Conservation (phyloP, 2,329 filamentous ascomycete genomes). For the Colletotrichum brevisporum region DNA sequence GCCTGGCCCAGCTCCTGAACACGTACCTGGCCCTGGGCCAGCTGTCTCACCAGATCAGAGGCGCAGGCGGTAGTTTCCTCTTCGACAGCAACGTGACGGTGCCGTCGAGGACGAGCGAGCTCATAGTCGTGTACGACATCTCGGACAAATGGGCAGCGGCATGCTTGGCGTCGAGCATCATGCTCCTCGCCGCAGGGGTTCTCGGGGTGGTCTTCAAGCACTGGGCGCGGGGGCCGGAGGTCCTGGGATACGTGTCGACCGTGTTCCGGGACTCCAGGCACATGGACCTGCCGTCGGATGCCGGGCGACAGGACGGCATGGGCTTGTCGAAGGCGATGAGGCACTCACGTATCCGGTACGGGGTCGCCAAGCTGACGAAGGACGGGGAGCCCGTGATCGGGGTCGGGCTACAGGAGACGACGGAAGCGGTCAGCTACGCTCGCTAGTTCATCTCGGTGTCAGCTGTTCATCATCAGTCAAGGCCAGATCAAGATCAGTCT, state of each 20-base stretch:
- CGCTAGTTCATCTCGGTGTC: background rate
- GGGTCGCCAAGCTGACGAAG: constrained; percentile 17
- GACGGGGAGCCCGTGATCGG: background rate
- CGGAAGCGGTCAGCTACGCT: background rate
- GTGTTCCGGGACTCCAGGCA: background rate
- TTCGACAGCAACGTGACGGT: background rate
- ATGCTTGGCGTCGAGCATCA: background rate
- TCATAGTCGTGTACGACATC: background rate
- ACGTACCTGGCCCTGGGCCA: background rate
- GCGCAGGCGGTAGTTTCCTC: background rate
- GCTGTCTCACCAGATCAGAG: background rate
- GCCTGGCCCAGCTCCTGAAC: constrained; percentile 9
- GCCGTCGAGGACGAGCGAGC: background rate
- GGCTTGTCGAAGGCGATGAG: background rate
- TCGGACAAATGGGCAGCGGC: background rate
- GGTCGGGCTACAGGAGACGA: background rate
- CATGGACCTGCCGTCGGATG: background rate
- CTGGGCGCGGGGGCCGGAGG: background rate
- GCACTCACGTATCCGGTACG: background rate
- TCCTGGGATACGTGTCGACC: constrained; percentile 7
- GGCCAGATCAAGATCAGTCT: too few species aligned
- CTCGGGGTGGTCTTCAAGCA: background rate
- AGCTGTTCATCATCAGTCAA: too few species aligned
- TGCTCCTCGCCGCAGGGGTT: background rate
- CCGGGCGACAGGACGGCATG: background rate